phyloP scores from a whole-genome alignment of 805 yeast genomes.

The Isabelozyma pseudorhagii region DNA sequence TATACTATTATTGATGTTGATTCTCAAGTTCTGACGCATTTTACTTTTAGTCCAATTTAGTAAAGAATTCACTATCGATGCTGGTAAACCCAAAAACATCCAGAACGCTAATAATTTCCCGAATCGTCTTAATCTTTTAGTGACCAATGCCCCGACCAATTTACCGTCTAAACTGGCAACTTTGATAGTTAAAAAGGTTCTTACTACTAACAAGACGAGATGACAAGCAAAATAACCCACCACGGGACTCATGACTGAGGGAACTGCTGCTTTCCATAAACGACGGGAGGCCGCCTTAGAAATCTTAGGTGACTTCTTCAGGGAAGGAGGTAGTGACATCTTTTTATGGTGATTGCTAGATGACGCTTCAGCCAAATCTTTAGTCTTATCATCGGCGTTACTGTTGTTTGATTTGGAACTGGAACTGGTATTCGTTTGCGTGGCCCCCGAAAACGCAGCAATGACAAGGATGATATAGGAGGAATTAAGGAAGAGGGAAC shows the following conservation, averaged over 20 bases:
- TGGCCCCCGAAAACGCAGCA: conserved; percentile 42
- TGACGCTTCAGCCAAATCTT: conserved; percentile 3
- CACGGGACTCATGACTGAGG: conserved; percentile 24
- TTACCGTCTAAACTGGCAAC: conserved; percentile 86
- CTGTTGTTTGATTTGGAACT: neutral
- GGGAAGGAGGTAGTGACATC: neutral
- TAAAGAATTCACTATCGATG: conserved; percentile 72
- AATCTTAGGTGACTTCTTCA: conserved; percentile 21
- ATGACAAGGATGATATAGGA: conserved; percentile 40
- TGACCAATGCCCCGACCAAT: conserved; percentile 76
- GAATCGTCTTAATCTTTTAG: conserved; percentile 64
- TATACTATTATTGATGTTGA: conserved; percentile 60
- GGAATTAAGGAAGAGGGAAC: conserved; percentile 38
- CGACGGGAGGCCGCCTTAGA: conserved; percentile 26
- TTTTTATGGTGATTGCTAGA: neutral
- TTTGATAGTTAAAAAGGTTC: conserved; percentile 74
- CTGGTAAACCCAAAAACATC: conserved; percentile 86
- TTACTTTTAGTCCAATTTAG: conserved; percentile 59
- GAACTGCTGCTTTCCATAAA: conserved; percentile 34
- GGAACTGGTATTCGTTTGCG: conserved; percentile 17
- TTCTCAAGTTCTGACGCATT: conserved; percentile 57
- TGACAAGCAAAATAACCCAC: conserved; percentile 46
- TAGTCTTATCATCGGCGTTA: conserved; percentile 2
- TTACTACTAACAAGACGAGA: conserved; percentile 53
- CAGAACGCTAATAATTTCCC: conserved; percentile 63